These are phyloP conservation scores for Heracleum sosnowskyi DNA, from an alignment of 129 eudicot genomes.

Conservation along the genomic window DNA sequence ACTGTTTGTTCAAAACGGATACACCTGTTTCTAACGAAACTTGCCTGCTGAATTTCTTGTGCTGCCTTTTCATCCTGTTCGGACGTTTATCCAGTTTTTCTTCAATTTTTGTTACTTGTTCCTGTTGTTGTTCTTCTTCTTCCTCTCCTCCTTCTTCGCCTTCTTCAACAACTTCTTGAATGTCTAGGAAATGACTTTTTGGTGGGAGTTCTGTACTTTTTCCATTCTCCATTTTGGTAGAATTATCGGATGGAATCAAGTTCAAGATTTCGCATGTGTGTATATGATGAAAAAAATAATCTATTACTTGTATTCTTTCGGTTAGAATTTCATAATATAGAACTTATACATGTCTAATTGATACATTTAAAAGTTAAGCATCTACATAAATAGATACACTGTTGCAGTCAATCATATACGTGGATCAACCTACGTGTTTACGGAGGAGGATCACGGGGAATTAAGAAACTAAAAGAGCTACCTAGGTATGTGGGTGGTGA, in stretches of 20 bases:
- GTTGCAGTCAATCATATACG: background rate
- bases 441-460: constrained; percentile 3
- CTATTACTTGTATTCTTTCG: background rate
- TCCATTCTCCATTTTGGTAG: constrained; percentile 35
- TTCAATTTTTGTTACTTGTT: background rate
- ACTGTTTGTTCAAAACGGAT: constrained; percentile 48
- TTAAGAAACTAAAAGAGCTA: background rate
- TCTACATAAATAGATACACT: background rate
- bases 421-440: background rate
- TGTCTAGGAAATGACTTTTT: constrained; percentile 53
- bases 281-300: background rate
- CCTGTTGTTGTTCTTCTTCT: constrained; percentile 5
- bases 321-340: background rate
- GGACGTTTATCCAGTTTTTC: constrained; percentile 26
- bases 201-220: constrained; percentile 27
- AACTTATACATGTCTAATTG: background rate
- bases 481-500: constrained; percentile 13
- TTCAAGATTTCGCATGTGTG: background rate
- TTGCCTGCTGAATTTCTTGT: constrained; percentile 42
- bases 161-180: constrained; percentile 61
- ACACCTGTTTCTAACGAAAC: constrained; percentile 28
- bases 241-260: background rate
- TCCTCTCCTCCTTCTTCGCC: constrained; percentile 27
- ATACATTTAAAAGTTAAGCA: background rate
- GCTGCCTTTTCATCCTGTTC: constrained; percentile 27